phyloP scores from a whole-genome alignment of 768 basidiomycete species.

The Sarcomyxa edulis region DNA sequence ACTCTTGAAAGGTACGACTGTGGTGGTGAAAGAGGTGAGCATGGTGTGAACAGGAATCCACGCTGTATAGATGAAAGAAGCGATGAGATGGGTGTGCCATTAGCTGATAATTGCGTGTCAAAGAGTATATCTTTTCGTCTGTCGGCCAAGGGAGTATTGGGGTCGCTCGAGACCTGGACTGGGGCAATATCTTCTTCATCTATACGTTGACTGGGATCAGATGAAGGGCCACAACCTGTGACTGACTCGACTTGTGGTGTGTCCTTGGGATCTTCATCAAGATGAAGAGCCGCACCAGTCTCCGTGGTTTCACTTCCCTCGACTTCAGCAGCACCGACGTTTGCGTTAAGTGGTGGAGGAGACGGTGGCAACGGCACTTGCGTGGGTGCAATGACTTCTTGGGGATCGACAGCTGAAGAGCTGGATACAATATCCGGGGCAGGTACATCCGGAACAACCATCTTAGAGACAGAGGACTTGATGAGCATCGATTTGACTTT shows the following conservation, averaged over 20 bases:
- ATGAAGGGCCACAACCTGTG: not conserved
- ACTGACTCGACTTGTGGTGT: too few relatives aligned
- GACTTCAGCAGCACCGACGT: too few relatives aligned
- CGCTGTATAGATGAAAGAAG: conserved; percentile 59
- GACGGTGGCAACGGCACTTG: conserved; percentile 32
- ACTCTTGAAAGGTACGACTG: conserved; percentile 29
- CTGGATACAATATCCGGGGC: conserved; percentile 3
- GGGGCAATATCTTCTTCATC: not conserved
- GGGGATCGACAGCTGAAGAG: not conserved
- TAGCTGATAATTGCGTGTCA: not conserved
- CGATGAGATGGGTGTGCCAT: conserved; percentile 57
- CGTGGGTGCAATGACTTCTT: conserved; percentile 18
- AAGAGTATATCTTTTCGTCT: not conserved
- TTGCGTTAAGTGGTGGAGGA: too few relatives aligned
- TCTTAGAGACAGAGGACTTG: conserved; percentile 13
- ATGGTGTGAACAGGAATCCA: conserved; percentile 64
- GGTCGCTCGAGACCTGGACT: not conserved
- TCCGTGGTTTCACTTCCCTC: too few relatives aligned
- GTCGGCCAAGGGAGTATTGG: not conserved
- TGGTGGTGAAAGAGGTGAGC: conserved; percentile 56
- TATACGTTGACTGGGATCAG: not conserved
- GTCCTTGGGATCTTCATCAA: not conserved
- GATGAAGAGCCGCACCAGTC: not conserved
- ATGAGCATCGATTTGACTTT: conserved; percentile 10
- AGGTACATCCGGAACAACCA: conserved; percentile 10